phyloP scores from a whole-genome alignment of 176 grass and related monocot genomes.

The Hordeum vulgare region MorexV3_pseudomolecules_assembly NC_058524.1:89901460-89901959 shows the following conservation, averaged over 20 bases:
- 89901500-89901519: too few relatives aligned
- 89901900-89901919: background rate
- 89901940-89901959: background rate
- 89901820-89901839: background rate
- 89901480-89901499: too few relatives aligned
- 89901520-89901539: background rate
- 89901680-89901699: slow-evolving; percentile 45
- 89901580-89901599: background rate
- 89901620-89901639: slow-evolving; percentile 67
- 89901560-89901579: slow-evolving; percentile 10
- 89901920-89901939: background rate
- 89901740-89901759: slow-evolving; percentile 32
- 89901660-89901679: slow-evolving; percentile 48
- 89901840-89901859: background rate
- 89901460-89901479: too few relatives aligned
- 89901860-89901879: background rate
- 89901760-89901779: slow-evolving; percentile 52
- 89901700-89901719: slow-evolving; percentile 50
- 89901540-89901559: background rate
- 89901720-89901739: slow-evolving; percentile 28
- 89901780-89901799: background rate
- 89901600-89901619: slow-evolving; percentile 67
- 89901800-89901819: background rate
- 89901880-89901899: background rate
- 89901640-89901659: slow-evolving; percentile 46